phyloP scores from a whole-genome alignment of 2,329 filamentous ascomycete species.

The Fusarium sp. region DNA sequence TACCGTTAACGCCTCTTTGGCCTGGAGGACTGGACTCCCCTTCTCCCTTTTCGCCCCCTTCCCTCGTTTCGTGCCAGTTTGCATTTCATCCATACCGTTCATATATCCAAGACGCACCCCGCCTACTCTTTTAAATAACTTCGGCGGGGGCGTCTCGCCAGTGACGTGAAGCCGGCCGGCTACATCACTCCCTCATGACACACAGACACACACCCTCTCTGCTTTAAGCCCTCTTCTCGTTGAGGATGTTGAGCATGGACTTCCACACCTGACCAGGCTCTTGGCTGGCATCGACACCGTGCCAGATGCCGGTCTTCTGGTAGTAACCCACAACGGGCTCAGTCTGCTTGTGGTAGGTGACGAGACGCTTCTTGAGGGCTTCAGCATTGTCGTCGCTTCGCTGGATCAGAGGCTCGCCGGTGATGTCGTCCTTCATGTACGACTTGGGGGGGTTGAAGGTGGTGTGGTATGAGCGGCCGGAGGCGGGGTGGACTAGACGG shows the following conservation, averaged over 20 bases:
- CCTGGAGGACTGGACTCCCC: slow-evolving; percentile 32
- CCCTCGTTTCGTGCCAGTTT: slow-evolving; percentile 24
- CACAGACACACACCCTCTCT: slow-evolving; percentile 45
- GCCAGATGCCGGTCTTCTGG: slow-evolving; percentile 97
- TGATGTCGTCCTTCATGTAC: slow-evolving; percentile 94
- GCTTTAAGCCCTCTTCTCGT: slow-evolving; percentile 55
- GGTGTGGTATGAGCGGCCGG: slow-evolving; percentile 96
- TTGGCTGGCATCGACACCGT: slow-evolving; percentile 93
- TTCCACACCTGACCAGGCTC: slow-evolving; percentile 97
- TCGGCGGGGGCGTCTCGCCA: slow-evolving; percentile 39
- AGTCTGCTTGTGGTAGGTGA: slow-evolving; percentile 95
- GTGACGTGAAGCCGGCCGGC: slow-evolving; percentile 46
- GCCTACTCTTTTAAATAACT: slow-evolving; percentile 23
- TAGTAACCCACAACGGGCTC: slow-evolving; percentile 95
- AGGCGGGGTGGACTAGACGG: slow-evolving; percentile 94
- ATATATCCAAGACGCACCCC: slow-evolving; percentile 41
- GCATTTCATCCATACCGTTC: slow-evolving; percentile 39
- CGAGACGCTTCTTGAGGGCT: slow-evolving; percentile 92
- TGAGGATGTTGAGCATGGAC: slow-evolving; percentile 86
- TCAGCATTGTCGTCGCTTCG: slow-evolving; percentile 97
- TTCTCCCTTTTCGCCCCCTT: slow-evolving; percentile 11
- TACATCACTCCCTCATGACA: not conserved
- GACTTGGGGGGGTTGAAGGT: slow-evolving; percentile 98
- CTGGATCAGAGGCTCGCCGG: slow-evolving; percentile 96
- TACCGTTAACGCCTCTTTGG: slow-evolving; percentile 45